Percentiles rank a stretch among this genome's conserved stretches.
phyloP scores from a whole-genome alignment of 257 asterid genomes.

The Mitragyna speciosa region DNA sequence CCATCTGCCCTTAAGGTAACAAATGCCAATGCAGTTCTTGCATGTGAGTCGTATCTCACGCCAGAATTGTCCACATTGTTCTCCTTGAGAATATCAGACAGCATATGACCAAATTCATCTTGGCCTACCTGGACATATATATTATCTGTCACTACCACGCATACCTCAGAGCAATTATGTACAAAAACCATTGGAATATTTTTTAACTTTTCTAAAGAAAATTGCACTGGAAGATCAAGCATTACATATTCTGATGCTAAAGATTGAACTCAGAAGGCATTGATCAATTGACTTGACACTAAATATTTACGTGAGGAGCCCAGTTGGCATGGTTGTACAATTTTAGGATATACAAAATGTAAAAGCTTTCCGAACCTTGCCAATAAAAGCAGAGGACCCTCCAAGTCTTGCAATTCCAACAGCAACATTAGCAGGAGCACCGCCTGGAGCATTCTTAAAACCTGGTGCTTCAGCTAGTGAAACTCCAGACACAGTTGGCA shows the following conservation, averaged over 20 bases:
- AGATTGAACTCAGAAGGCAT: neutral
- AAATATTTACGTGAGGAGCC: too few relatives aligned
- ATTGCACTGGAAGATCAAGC: neutral
- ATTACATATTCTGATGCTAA: neutral
- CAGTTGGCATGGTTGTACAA: too few relatives aligned
- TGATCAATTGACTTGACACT: too few relatives aligned
- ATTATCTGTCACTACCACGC: neutral
- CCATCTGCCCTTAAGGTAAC: conserved; percentile 37
- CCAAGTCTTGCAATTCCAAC: conserved; percentile 30
- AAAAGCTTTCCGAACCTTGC: conserved; percentile 15
- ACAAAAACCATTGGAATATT: neutral
- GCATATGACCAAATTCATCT: conserved; percentile 41
- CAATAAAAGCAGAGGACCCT: conserved; percentile 29
- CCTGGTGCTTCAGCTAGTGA: conserved; percentile 37
- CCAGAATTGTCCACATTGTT: conserved; percentile 34
- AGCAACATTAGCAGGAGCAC: conserved; percentile 35
- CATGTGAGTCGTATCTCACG: conserved; percentile 29
- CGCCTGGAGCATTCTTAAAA: conserved; percentile 36
- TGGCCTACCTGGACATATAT: conserved; percentile 28
- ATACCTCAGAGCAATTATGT: neutral
- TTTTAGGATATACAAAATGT: too few relatives aligned
- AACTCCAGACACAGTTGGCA: conserved; percentile 24
- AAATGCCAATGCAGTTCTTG: conserved; percentile 41
- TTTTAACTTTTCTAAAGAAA: neutral
- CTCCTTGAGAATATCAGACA: conserved; percentile 30